Percentiles rank a stretch among this genome's conserved stretches.
Evolutionary conservation across 2,329 filamentous ascomycete species (phyloP).

Genomic region (Domatiomyces catenatus): DNA sequence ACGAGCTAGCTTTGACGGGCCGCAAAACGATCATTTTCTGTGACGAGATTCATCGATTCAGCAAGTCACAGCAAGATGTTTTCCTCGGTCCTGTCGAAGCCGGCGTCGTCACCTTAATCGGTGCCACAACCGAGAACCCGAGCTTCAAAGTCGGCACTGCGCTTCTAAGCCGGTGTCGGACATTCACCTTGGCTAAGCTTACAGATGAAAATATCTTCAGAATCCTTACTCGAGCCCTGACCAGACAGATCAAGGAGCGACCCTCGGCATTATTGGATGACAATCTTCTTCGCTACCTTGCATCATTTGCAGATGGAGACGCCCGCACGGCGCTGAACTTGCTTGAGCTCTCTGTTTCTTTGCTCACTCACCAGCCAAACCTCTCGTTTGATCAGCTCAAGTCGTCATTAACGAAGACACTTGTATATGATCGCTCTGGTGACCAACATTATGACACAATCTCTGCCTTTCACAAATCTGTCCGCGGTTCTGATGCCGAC

Average conservation of each 20-base stretch:
- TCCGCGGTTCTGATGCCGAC: slow-evolving; percentile 73
- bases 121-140: slow-evolving; percentile 92
- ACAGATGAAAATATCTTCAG: slow-evolving; percentile 52
- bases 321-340: slow-evolving; percentile 85
- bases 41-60: slow-evolving; percentile 90
- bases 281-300: slow-evolving; percentile 43
- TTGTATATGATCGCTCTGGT: slow-evolving; percentile 87
- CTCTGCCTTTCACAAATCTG: slow-evolving; percentile 89
- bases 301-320: slow-evolving; percentile 79
- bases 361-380: slow-evolving; percentile 43
- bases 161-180: slow-evolving; percentile 74
- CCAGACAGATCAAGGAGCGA: slow-evolving; percentile 38
- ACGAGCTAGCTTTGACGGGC: slow-evolving; percentile 65
- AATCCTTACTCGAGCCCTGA: slow-evolving; percentile 64
- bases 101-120: slow-evolving; percentile 79
- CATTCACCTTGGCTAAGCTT: slow-evolving; percentile 70
- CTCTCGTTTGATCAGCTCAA: slow-evolving; percentile 68
- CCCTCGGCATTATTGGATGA: slow-evolving; percentile 48
- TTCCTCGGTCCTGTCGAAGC: slow-evolving; percentile 86
- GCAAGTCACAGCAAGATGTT: slow-evolving; percentile 83
- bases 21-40: slow-evolving; percentile 93
- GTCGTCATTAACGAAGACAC: slow-evolving; percentile 67
- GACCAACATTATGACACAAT: slow-evolving; percentile 98
- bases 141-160: slow-evolving; percentile 85
- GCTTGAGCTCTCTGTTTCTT: slow-evolving; percentile 71